Percentiles rank a stretch among this genome's conserved stretches.
Evolutionary conservation across 345 rosid genomes (phyloP).

Genomic region (Brassica cretica): DNA sequence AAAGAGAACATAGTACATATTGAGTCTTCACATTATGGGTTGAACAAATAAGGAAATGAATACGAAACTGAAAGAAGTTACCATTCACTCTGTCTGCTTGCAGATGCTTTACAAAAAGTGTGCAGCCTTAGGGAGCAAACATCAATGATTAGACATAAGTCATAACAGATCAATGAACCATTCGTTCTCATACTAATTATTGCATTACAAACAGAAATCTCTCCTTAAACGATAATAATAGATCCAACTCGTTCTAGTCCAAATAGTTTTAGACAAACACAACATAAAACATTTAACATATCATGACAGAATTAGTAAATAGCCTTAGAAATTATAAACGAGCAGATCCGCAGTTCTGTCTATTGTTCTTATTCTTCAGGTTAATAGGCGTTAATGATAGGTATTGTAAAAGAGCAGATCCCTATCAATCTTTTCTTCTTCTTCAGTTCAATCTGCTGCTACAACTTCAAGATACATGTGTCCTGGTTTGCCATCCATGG

Average conservation of each 20-base stretch:
- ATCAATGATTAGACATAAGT: too few species aligned
- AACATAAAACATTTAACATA: background rate
- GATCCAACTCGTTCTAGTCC: background rate
- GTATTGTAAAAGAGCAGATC: background rate
- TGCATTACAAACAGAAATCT: background rate
- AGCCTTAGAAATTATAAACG: background rate
- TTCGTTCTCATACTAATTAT: background rate
- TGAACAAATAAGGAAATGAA: too few species aligned
- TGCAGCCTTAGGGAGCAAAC: too few species aligned
- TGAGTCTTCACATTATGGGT: too few species aligned
- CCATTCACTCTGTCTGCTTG: too few species aligned
- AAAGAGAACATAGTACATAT: too few species aligned
- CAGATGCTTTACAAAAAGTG: too few species aligned
- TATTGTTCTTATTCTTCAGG: too few species aligned
- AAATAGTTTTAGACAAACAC: background rate
- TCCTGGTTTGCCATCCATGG: conserved; percentile 12
- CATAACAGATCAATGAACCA: too few species aligned
- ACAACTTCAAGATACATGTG: conserved; percentile 10
- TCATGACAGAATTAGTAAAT: background rate
- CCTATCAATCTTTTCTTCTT: background rate
- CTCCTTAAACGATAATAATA: background rate
- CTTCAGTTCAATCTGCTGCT: background rate
- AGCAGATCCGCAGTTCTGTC: background rate
- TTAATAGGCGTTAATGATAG: background rate
- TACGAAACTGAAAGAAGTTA: too few species aligned